These are phyloP conservation scores for Cryptosporidium bovis DNA, from an alignment of 169 alveolate genomes.

Conservation along the genomic window DNA sequence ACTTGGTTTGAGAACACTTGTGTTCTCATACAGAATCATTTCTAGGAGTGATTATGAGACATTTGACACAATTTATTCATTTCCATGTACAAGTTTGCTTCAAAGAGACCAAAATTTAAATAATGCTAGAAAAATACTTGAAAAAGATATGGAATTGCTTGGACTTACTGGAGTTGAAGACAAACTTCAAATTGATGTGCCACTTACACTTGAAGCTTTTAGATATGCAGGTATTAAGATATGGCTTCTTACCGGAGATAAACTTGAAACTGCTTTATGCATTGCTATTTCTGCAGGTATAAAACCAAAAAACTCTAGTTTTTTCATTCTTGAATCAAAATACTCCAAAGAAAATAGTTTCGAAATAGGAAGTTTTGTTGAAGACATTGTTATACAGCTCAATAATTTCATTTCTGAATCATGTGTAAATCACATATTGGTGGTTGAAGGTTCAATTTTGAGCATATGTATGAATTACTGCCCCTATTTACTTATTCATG, in stretches of 20 bases:
- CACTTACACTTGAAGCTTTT: conserved; percentile 90
- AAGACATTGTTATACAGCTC: conserved; percentile 20
- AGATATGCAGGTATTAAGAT: conserved; percentile 96
- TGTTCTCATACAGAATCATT: conserved; percentile 91
- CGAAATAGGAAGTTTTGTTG: conserved; percentile 8
- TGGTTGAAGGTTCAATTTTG: conserved; percentile 89
- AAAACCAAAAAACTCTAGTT: conserved; percentile 83
- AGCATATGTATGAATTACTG: conserved; percentile 80
- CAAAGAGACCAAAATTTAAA: conserved; percentile 78
- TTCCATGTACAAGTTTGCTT: conserved; percentile 64
- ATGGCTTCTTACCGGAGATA: conserved; percentile 99
- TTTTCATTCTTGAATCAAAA: conserved; percentile 75
- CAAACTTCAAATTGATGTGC: conserved; percentile 93
- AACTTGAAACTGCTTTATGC: conserved; percentile 99
- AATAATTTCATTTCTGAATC: conserved; percentile 21
- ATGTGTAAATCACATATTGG: conserved; percentile 76
- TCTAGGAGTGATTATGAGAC: conserved; percentile 87
- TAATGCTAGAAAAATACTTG: conserved; percentile 78
- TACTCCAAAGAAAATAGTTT: neutral
- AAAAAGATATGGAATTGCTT: conserved; percentile 89
- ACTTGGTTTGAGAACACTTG: conserved; percentile 95
- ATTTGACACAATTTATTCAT: conserved; percentile 76
- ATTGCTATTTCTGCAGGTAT: conserved; percentile 96
- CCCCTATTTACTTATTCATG: conserved; percentile 85
- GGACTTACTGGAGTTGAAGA: conserved; percentile 98